Evolutionary conservation across 164 flowering plant genomes (phyloP).

Genomic region (Annona squamosa): DNA sequence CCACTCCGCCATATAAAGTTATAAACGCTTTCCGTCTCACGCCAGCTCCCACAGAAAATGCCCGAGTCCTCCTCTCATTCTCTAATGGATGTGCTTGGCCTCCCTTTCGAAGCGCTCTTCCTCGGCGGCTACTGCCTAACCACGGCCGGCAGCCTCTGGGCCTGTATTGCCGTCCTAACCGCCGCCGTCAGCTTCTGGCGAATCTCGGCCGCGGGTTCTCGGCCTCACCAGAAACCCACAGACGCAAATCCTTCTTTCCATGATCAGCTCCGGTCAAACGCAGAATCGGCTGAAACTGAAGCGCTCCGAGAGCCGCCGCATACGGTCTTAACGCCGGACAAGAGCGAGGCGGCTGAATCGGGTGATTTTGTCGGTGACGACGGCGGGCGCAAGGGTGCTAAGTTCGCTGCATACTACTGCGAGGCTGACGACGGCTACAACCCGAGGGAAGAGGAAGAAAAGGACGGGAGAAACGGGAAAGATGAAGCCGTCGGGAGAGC

Average conservation of each 20-base stretch:
- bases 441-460: neutral
- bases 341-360: neutral
- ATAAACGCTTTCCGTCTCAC: too few species aligned
- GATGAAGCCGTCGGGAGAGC: neutral
- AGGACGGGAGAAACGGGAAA: too few species aligned
- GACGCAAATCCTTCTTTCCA: neutral
- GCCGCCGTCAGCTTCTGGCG: slow-evolving; percentile 10
- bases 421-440: neutral
- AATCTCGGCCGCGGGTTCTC: slow-evolving; percentile 1
- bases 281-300: neutral
- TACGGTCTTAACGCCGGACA: neutral
- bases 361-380: neutral
- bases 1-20: neutral
- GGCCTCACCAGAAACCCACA: neutral
- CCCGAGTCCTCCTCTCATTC: neutral
- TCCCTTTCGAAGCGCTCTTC: slow-evolving; percentile 4
- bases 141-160: slow-evolving; percentile 3
- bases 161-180: slow-evolving; percentile 6
- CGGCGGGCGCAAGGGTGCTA: neutral
- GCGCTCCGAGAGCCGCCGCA: neutral
- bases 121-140: neutral
- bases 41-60: neutral
- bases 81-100: slow-evolving; percentile 3
- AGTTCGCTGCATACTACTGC: slow-evolving; percentile 6
- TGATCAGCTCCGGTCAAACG: neutral